A percentile compares a stretch with the other conserved stretches of the same genome.
These are phyloP conservation scores for Panaeolus cyanescens DNA, from an alignment of 768 basidiomycete species.

Conservation along the genomic window DNA sequence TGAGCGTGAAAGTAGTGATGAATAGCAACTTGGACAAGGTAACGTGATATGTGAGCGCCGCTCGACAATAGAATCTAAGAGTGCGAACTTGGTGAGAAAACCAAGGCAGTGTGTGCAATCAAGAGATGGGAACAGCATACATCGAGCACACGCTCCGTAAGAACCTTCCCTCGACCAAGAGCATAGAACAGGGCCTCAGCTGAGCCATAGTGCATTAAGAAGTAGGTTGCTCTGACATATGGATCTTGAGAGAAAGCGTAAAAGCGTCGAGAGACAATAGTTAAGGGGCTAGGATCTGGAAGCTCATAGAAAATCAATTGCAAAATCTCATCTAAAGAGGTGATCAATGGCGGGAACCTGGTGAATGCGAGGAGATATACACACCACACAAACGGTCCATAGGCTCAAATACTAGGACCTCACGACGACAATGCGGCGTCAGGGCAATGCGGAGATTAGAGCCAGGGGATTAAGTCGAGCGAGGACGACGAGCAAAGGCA, in stretches of 20 bases:
- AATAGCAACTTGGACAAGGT: conserved; percentile 75
- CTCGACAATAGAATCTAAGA: conserved; percentile 70
- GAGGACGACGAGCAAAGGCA: conserved; percentile 11
- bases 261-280: conserved; percentile 58
- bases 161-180: conserved; percentile 67
- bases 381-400: conserved; percentile 74
- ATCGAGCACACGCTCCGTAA: conserved; percentile 69
- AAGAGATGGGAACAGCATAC: conserved; percentile 44
- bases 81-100: conserved; percentile 23
- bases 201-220: conserved; percentile 71
- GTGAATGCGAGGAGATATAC: conserved; percentile 27
- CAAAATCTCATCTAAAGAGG: conserved; percentile 58
- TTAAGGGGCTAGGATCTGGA: conserved; percentile 61
- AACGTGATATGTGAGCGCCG: conserved; percentile 78
- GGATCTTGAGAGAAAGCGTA: conserved; percentile 67
- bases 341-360: conserved; percentile 11
- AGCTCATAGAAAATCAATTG: conserved; percentile 76
- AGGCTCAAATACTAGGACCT: conserved; percentile 10
- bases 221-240: conserved; percentile 78
- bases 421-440: conserved; percentile 15
- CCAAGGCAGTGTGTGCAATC: conserved; percentile 8
- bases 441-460: conserved; percentile 11
- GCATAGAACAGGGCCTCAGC: conserved; percentile 75
- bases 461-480: not conserved
- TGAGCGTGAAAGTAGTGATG: conserved; percentile 79